phyloP scores from a whole-genome alignment of 2,329 filamentous ascomycete species.

The Microdochium nivale region DNA sequence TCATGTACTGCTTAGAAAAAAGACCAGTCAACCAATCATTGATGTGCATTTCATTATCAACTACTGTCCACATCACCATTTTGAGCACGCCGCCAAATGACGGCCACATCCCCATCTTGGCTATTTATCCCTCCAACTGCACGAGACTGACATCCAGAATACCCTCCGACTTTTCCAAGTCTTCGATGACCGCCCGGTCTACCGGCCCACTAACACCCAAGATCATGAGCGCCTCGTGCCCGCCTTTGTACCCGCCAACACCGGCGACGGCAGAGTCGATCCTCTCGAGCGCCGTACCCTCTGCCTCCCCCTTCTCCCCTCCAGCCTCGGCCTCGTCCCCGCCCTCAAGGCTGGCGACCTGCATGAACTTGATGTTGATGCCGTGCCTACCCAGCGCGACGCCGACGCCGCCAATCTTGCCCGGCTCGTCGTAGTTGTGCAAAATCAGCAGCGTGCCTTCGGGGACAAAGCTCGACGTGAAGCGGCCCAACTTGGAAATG shows the following conservation, averaged over 20 bases:
- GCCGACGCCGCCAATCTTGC: conserved; percentile 76
- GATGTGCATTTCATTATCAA: no score
- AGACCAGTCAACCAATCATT: no score
- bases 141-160: conserved; percentile 49
- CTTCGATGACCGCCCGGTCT: conserved; percentile 42
- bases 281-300: conserved; percentile 3
- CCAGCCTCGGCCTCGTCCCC: conserved; percentile 8
- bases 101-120: background rate
- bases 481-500: conserved; percentile 66
- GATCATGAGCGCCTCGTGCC: conserved; percentile 74
- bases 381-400: conserved; percentile 58
- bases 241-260: conserved; percentile 19
- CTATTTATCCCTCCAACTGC: conserved; percentile 20
- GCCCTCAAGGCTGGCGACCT: conserved; percentile 46
- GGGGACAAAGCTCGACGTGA: conserved; percentile 65
- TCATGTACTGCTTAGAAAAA: no score
- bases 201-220: conserved; percentile 63
- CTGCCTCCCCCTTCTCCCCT: conserved; percentile 11
- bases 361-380: conserved; percentile 78
- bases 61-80: no score
- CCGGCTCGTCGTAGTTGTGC: conserved; percentile 72
- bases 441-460: conserved; percentile 69
- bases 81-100: no score
- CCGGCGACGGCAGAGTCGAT: conserved; percentile 12
- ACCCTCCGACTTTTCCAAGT: conserved; percentile 39